Evolutionary conservation across 1,284 basidiomycete species (phyloP).

Genomic region (Cutaneotrichosporon curvatum): DNA sequence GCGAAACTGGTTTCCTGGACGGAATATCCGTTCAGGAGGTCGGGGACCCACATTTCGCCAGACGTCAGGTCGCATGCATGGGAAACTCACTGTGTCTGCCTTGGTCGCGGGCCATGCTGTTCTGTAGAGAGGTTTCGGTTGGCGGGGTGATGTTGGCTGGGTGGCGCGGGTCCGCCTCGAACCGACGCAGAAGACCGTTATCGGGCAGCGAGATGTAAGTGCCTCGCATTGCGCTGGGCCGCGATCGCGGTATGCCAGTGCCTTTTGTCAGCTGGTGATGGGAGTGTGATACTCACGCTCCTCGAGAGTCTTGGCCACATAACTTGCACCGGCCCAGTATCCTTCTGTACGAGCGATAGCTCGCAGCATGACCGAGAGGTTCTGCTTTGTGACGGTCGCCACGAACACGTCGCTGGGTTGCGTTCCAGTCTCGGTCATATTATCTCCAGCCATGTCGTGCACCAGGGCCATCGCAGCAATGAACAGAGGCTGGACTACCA

Average conservation of each 20-base stretch:
- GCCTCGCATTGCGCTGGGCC: conserved; percentile 18
- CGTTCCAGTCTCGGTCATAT: conserved; percentile 9
- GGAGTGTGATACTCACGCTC: conserved; percentile 34
- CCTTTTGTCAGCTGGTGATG: conserved; percentile 3
- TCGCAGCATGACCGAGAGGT: conserved; percentile 38
- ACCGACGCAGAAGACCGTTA: conserved; percentile 43
- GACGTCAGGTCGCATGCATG: background rate
- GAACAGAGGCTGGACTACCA: conserved; percentile 40
- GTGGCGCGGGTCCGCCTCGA: conserved; percentile 41
- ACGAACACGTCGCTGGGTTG: conserved; percentile 41
- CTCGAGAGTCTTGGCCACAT: conserved; percentile 40
- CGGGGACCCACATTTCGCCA: conserved; percentile 35
- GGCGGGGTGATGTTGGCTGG: conserved; percentile 44
- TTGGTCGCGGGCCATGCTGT: conserved; percentile 28
- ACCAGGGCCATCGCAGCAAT: conserved; percentile 45
- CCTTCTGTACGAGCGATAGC: conserved; percentile 43
- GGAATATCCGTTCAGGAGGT: conserved; percentile 43
- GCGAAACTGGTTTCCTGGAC: conserved; percentile 45
- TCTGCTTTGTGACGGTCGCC: conserved; percentile 43
- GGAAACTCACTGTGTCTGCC: background rate
- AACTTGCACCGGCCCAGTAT: conserved; percentile 45
- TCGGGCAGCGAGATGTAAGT: conserved; percentile 48
- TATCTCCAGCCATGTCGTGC: conserved; percentile 41
- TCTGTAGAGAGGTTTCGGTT: conserved; percentile 43
- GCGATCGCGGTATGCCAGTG: conserved; percentile 26